A percentile compares a stretch with the other conserved stretches of the same genome.
Conservation (phyloP, 2,329 filamentous ascomycete genomes). For the Periconia sp. region DNA sequence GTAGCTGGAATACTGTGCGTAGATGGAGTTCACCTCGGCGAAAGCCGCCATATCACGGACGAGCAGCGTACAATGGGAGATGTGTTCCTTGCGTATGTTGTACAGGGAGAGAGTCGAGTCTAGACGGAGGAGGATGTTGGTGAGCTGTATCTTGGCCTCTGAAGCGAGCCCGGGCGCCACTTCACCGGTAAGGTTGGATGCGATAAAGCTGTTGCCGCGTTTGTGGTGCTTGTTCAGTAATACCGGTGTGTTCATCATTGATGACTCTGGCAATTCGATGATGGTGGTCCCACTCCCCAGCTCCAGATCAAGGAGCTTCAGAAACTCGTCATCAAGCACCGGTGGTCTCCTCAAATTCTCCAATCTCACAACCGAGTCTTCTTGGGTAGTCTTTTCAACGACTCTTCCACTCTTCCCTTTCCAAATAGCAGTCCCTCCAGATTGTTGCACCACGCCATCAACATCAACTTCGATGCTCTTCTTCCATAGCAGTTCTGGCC, state of each 20-base stretch:
- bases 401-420: constrained; percentile 65
- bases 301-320: constrained; percentile 36
- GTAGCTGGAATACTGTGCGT: constrained; percentile 73
- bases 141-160: constrained; percentile 36
- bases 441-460: constrained; percentile 67
- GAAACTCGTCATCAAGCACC: constrained; percentile 70
- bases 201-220: constrained; percentile 52
- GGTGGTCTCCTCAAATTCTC: constrained; percentile 62
- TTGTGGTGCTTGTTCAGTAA: constrained; percentile 10
- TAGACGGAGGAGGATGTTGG: constrained; percentile 47
- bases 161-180: neutral
- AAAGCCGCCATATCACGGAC: constrained; percentile 85
- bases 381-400: constrained; percentile 50
- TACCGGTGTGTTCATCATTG: no score
- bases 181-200: constrained; percentile 42
- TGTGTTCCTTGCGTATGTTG: constrained; percentile 29
- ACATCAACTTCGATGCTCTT: constrained; percentile 69
- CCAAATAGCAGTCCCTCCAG: constrained; percentile 79
- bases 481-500: constrained; percentile 75
- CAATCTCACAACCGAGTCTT: constrained; percentile 13
- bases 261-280: no score
- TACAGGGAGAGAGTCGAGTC: constrained; percentile 29
- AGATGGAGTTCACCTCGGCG: constrained; percentile 73
- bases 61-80: constrained; percentile 64
- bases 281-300: constrained; percentile 5